Base-by-base conservation (phyloP, 2,329 filamentous ascomycete genomes). In the Pseudocercospora vitis region DNA sequence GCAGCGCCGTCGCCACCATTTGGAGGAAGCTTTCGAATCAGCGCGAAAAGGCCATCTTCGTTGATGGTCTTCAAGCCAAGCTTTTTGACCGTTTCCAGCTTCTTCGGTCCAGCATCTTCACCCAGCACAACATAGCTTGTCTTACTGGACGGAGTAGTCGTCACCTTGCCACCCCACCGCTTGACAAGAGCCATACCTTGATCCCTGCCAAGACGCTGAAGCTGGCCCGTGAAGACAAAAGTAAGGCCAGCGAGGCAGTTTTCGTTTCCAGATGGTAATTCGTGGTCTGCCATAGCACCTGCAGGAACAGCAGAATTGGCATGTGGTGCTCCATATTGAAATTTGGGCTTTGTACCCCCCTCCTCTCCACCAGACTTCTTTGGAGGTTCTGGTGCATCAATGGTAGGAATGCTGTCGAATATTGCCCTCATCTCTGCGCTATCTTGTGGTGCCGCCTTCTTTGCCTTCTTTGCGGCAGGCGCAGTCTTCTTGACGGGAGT, bases 51-150 rank as follows among this genome's bases (percentile, higher is more conserved):
- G 0, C 94, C 95, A 62, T 95, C 83, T 69, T 99, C 95, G 64
- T 96, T 87, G 66, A 99, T 96, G 0, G 91, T 95, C 71, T 91
- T 96, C 69, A 97, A 83, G 0, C 83, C 83, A 63, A 88, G 76
- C 16, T 89, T 81, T 52, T 82, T 79, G 62, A 99, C 97, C 62
- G 91, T 96, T 61, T 86, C 79, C 33, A 99, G 78, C 70, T 99
- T 99, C 72, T 87, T 95, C 1, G 94, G 94, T 0, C 94, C 94
- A 19, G 95, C 94, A 70, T 97, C 94, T 21, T 81, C 81, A 37
- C 94, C 94, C 2, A 99, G 80, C 12, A 99, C 89, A 40, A 99
- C 91, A 68, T 90, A 99, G 66, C 82, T 94, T 0, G 95, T 99
- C 73, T 96, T 97, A 67, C 86, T 88, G 68, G 92, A 97, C 16